phyloP scores from a whole-genome alignment of 2,329 filamentous ascomycete species.

The Parafenestella ontariensis region DNA sequence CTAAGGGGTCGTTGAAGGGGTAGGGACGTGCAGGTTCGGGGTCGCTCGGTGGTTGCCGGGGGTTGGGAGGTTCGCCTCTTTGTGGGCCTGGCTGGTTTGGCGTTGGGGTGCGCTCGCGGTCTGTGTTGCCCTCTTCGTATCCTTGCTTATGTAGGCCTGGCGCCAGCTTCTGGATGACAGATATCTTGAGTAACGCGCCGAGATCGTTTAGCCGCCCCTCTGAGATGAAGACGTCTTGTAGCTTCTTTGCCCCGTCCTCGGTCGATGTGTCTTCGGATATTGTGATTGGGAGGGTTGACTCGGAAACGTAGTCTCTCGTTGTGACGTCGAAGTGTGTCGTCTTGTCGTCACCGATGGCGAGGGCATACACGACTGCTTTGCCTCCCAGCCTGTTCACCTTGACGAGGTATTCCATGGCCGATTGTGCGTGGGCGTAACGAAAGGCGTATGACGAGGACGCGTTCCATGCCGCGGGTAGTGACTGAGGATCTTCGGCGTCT shows the following conservation, averaged over 20 bases:
- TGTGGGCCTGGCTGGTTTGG: constrained; percentile 50
- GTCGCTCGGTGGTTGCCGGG: constrained; percentile 60
- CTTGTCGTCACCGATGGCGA: constrained; percentile 80
- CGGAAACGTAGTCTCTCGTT: constrained; percentile 76
- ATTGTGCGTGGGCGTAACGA: constrained; percentile 85
- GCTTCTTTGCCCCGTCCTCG: constrained; percentile 53
- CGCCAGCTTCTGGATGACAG: constrained; percentile 83
- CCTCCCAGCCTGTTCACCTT: constrained; percentile 82
- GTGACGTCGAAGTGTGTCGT: constrained; percentile 79
- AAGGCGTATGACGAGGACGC: constrained; percentile 75
- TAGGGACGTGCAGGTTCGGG: constrained; percentile 69
- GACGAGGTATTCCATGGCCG: constrained; percentile 81
- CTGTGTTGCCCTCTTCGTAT: constrained; percentile 66
- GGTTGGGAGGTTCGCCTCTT: constrained; percentile 42
- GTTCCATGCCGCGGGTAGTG: constrained; percentile 83
- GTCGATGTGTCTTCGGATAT: constrained; percentile 57
- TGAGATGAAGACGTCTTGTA: constrained; percentile 74
- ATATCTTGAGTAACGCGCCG: constrained; percentile 73
- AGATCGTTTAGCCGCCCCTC: constrained; percentile 71
- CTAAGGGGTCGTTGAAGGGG: constrained; percentile 74
- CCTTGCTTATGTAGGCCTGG: constrained; percentile 79
- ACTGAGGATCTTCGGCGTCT: constrained; percentile 61
- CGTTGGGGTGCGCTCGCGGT: constrained; percentile 41
- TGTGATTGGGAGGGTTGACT: constrained; percentile 61
- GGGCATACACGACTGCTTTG: constrained; percentile 82